Evolutionary conservation across 148 eudicot species (phyloP), one percentile per base, ranked within the genome.

Genomic region (Heliosperma pusillum): DNA sequence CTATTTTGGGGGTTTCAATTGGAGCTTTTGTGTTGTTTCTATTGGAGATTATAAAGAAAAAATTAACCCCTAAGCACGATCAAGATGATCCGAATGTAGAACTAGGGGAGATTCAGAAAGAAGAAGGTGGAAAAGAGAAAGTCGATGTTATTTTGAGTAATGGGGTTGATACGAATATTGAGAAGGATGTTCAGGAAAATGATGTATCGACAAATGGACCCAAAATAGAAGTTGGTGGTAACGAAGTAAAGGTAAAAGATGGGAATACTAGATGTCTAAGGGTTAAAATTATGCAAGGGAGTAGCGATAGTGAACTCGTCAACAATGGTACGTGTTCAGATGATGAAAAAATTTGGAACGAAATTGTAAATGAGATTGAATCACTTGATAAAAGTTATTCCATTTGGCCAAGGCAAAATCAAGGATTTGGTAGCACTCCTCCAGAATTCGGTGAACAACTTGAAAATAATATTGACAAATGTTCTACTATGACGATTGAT

Each of bases 321-420:
- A 42, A 29, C 21, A 20, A 9, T 45, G 42, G 20, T 67, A 72
- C 78, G 26, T 22, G 16, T 68, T 66, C 62, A 40, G n/a, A 65
- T 56, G 79, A 71, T 29, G 77, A 27, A 67, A 52, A 55, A 33
- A 21, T 60, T 29, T 66, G 24, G 63, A 71, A 72, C n/a, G 56
- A 60, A 75, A 36, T 72, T 20, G 29, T 68, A 36, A 53, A 30
- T 42, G 82, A 85, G 74, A 77, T 80, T 62, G 74, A 78, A 61
- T 52, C 44, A 9, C 17, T 66, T 30, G 80, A 80, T 17, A 66
- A 24, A 22, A 66, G 24, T 15, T 10, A 36, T 47, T 56, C 68
- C 2, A 45, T 25, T 26, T 16, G 33, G 29, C 27, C 53, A 29
- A 79, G n/a, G 19, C n/a, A 25, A 15, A 58, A 52, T 21, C 16